A percentile compares a stretch with the other conserved stretches of the same genome.
phyloP scores from a whole-genome alignment of 257 asterid genomes.

The Ilex aquifolium region DNA sequence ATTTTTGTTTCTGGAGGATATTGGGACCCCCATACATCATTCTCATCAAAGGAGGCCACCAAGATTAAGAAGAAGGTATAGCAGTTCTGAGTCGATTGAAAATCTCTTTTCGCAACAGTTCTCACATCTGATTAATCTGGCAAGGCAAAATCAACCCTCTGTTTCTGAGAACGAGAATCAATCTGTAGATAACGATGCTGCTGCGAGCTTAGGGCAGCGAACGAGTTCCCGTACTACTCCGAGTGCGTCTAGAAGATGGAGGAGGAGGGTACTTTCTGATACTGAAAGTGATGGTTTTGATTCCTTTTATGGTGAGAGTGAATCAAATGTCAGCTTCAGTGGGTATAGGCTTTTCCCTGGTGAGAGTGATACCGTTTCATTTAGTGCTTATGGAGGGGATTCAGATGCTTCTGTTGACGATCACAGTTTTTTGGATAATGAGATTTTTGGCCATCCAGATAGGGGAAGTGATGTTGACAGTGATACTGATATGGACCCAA shows the following conservation, averaged over 20 bases:
- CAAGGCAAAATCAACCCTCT: conserved; percentile 45
- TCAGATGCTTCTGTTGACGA: conserved; percentile 74
- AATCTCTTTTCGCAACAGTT: conserved; percentile 58
- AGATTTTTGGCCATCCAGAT: conserved; percentile 32
- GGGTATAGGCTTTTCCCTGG: conserved; percentile 51
- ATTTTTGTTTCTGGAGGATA: conserved; percentile 67
- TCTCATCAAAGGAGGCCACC: conserved; percentile 28
- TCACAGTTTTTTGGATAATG: conserved; percentile 47
- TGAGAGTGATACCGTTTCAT: conserved; percentile 57
- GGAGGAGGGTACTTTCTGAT: conserved; percentile 67
- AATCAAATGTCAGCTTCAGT: conserved; percentile 60
- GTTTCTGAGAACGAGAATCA: conserved; percentile 40
- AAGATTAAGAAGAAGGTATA: conserved; percentile 36
- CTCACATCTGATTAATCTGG: conserved; percentile 38
- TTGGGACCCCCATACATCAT: conserved; percentile 46
- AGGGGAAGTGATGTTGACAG: conserved; percentile 56
- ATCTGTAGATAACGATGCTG: conserved; percentile 40
- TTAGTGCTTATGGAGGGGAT: conserved; percentile 56
- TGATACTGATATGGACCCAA: conserved; percentile 88
- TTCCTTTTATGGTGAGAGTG: conserved; percentile 68
- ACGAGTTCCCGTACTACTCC: conserved; percentile 53
- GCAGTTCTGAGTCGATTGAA: conserved; percentile 58
- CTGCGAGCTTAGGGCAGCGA: conserved; percentile 28
- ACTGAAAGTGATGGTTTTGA: conserved; percentile 79
- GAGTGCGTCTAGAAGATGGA: conserved; percentile 61